These are phyloP conservation scores for Neurospora sp. DNA, from an alignment of 495 filamentous ascomycete genomes.

Conservation along the genomic window DNA sequence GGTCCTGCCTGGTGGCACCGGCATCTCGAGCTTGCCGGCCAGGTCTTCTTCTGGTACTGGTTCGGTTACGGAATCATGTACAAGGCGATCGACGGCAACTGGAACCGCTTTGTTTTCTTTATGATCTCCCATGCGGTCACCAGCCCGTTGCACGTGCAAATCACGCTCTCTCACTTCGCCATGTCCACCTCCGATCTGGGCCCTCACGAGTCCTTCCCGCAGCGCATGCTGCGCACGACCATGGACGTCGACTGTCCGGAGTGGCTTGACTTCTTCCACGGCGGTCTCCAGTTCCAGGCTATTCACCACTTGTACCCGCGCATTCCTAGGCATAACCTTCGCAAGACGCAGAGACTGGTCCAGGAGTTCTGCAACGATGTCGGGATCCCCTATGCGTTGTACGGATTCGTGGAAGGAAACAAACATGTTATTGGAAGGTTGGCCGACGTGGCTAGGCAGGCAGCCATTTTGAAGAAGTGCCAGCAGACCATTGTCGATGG, in stretches of 20 bases:
- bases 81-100: slow-evolving; percentile 57
- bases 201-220: slow-evolving; percentile 79
- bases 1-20: slow-evolving; percentile 85
- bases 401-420: slow-evolving; percentile 90
- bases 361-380: slow-evolving; percentile 85
- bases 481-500: slow-evolving; percentile 46
- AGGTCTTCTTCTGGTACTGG: slow-evolving; percentile 90
- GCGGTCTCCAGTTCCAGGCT: slow-evolving; percentile 92
- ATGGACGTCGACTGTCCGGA: slow-evolving; percentile 96
- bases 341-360: slow-evolving; percentile 70
- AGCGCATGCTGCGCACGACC: slow-evolving; percentile 93
- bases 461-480: slow-evolving; percentile 78
- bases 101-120: slow-evolving; percentile 63
- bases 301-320: slow-evolving; percentile 92
- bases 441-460: slow-evolving; percentile 79
- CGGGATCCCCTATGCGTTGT: slow-evolving; percentile 85
- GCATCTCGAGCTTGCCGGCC: slow-evolving; percentile 72
- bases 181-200: slow-evolving; percentile 94
- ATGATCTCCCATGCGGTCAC: slow-evolving; percentile 82
- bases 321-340: slow-evolving; percentile 90
- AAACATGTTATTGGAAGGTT: slow-evolving; percentile 75
- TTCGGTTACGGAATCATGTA: slow-evolving; percentile 83
- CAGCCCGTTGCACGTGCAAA: slow-evolving; percentile 84
- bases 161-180: slow-evolving; percentile 92
- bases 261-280: slow-evolving; percentile 96